A percentile compares a stretch with the other conserved stretches of the same genome.
phyloP scores from a whole-genome alignment of 306 rosid species.

The Lotus japonicus region DNA sequence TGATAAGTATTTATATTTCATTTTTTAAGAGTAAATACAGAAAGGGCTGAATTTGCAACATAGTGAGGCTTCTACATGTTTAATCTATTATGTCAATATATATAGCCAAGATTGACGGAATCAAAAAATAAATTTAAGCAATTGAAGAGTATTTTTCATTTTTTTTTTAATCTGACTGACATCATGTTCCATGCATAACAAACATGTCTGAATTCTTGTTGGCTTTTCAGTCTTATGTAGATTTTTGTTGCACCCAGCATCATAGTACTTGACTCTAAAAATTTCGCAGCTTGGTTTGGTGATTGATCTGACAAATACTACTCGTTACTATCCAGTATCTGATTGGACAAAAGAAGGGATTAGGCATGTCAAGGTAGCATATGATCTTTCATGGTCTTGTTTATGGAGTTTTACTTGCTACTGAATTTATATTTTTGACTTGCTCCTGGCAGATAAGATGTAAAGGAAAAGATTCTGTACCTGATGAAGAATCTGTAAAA shows the following conservation, averaged over 20 bases:
- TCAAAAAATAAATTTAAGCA: slow-evolving; percentile 1
- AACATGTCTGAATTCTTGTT: background rate
- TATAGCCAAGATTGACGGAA: slow-evolving; percentile 1
- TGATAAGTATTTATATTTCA: slow-evolving; percentile 1
- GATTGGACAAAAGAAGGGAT: slow-evolving; percentile 88
- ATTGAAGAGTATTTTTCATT: slow-evolving; percentile 1
- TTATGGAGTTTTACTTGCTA: slow-evolving; percentile 13
- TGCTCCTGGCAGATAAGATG: slow-evolving; percentile 70
- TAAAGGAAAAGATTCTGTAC: slow-evolving; percentile 82
- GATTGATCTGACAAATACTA: slow-evolving; percentile 86
- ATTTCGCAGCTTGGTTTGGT: slow-evolving; percentile 93
- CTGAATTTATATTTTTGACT: slow-evolving; percentile 9
- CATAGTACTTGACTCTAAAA: slow-evolving; percentile 14
- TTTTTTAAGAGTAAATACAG: background rate
- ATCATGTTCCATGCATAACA: slow-evolving; percentile 5
- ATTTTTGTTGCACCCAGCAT: slow-evolving; percentile 12
- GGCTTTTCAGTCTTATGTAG: background rate
- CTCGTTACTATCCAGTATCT: slow-evolving; percentile 67
- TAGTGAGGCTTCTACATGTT: background rate
- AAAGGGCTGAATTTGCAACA: slow-evolving; percentile 7
- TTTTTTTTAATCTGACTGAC: no score
- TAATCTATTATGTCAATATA: background rate
- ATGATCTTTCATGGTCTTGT: background rate
- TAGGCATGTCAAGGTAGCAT: slow-evolving; percentile 66
- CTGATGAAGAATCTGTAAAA: slow-evolving; percentile 78